Evolutionary conservation across 192 early-diverging fungal genomes (phyloP).

Genomic region (Coemansia sp.): DNA sequence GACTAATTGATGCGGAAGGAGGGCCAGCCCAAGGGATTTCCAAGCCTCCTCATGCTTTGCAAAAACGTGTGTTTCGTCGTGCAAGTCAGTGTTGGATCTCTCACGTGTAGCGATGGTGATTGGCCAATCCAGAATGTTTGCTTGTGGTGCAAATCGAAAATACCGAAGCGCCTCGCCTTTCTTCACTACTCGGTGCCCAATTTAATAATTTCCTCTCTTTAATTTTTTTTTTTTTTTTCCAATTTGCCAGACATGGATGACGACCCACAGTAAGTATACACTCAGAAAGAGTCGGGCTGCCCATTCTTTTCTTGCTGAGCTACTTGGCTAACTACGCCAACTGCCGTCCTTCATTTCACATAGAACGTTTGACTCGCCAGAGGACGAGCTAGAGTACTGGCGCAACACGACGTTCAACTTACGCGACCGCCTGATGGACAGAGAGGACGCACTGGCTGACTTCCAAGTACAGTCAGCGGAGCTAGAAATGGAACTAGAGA

Average conservation of each 20-base stretch:
- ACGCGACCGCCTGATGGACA: conserved; percentile 62
- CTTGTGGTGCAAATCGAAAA: background rate
- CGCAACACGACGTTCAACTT: conserved; percentile 57
- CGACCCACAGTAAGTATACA: conserved; percentile 34
- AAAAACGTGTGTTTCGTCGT: background rate
- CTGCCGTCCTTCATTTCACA: background rate
- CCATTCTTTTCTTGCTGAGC: background rate
- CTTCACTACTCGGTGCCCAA: background rate
- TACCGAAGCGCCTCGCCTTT: background rate
- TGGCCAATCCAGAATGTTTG: conserved; percentile 4
- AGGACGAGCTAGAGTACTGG: conserved; percentile 75
- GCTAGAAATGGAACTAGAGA: conserved; percentile 73
- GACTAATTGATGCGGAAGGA: background rate
- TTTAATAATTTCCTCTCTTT: conserved; percentile 5
- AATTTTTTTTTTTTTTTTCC: background rate
- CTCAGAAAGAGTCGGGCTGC: background rate
- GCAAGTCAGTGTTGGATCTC: background rate
- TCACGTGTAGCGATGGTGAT: background rate
- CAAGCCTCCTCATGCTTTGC: background rate
- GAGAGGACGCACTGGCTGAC: conserved; percentile 65
- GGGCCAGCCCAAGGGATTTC: background rate
- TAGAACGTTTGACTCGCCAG: conserved; percentile 58
- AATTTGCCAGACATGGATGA: conserved; percentile 20
- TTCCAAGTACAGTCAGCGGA: conserved; percentile 71
- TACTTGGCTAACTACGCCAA: background rate